phyloP scores from a whole-genome alignment of 306 rosid species.

The Cucumis melo region DNA sequence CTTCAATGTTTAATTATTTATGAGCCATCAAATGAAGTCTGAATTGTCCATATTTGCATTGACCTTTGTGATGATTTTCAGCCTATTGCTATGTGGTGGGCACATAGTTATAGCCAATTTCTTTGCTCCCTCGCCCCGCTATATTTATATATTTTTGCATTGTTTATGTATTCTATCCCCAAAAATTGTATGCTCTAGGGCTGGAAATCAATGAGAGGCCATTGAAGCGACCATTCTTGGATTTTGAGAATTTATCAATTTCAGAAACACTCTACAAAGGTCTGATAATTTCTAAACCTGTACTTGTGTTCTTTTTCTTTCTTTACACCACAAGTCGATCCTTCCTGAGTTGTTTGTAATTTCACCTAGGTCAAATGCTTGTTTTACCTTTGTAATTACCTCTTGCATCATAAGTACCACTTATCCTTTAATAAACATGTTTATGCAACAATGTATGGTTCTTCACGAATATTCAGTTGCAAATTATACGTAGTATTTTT shows the following conservation, averaged over 20 bases:
- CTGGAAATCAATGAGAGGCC: constrained; percentile 82
- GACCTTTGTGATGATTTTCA: background rate
- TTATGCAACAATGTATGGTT: background rate
- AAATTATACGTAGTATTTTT: background rate
- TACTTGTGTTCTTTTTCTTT: background rate
- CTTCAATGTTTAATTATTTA: background rate
- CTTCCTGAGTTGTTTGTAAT: too few relatives aligned
- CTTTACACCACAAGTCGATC: background rate
- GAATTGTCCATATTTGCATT: background rate
- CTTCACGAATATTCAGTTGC: background rate
- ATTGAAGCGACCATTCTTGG: constrained; percentile 61
- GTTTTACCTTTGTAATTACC: too few relatives aligned
- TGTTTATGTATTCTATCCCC: too few relatives aligned
- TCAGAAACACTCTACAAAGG: constrained; percentile 40
- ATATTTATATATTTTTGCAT: too few relatives aligned
- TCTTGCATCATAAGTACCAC: too few relatives aligned
- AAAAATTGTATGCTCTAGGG: constrained; percentile 30
- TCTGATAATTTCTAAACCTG: constrained; percentile 4
- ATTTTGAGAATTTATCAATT: constrained; percentile 53
- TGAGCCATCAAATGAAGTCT: background rate
- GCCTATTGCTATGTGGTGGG: too few relatives aligned
- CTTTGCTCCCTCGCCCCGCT: too few relatives aligned
- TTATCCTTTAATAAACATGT: too few relatives aligned
- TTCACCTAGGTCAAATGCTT: too few relatives aligned
- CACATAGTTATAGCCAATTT: too few relatives aligned